Base-by-base conservation (phyloP, 2,329 filamentous ascomycete genomes). In the Sporothrix euskadiensis region DNA sequence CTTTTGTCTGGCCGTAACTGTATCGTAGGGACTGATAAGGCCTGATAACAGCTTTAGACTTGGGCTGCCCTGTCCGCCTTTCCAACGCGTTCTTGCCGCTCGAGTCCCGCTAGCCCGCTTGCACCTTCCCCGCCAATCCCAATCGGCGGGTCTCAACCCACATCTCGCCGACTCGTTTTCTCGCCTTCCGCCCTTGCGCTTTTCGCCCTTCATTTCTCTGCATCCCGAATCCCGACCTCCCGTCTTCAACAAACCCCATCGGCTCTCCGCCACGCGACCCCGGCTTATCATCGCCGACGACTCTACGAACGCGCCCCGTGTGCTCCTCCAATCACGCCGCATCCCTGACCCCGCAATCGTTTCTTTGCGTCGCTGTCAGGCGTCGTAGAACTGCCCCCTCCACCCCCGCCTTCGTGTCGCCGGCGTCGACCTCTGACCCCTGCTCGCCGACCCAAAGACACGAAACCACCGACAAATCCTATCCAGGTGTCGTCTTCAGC, bases 51-150 rank as follows among this genome's bases (percentile, higher is more conserved):
- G 39, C 39, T 66, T 12, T 7, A 30, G 39, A 30, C 41, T 39
- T 16, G 44, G 2, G 19, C 44, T 44, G n/a, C n/a, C 3, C 22
- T 30, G 61, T 47, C 35, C 30, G 56, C 56, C 59, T 65, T 44
- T 16, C 44, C 47, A 39, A 19, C n/a, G 66, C 47, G 19, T 39
- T 69, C 22, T n/a, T 49, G 47, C 47, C 49, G 16, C n/a, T 47
- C 47, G 52, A 16, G 49, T 69, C 32, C 54, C 54, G 59, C 57
- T 66, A 66, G 47, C 30, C 47, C 35, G 30, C 65, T 61, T 52
- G 61, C 47, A 16, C 47, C 54, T 74, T 61, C 69, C 73, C 73
- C 73, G 65, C 70, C 73, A 72, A 74, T 66, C 73, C 73, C 72
- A 66, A 69, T 56, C 32, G 61, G 69, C 61, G 32, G 73, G 52